Evolutionary conservation across 2,329 filamentous ascomycete genomes (phyloP).

Genomic region (Blastomyces emzantsi): DNA sequence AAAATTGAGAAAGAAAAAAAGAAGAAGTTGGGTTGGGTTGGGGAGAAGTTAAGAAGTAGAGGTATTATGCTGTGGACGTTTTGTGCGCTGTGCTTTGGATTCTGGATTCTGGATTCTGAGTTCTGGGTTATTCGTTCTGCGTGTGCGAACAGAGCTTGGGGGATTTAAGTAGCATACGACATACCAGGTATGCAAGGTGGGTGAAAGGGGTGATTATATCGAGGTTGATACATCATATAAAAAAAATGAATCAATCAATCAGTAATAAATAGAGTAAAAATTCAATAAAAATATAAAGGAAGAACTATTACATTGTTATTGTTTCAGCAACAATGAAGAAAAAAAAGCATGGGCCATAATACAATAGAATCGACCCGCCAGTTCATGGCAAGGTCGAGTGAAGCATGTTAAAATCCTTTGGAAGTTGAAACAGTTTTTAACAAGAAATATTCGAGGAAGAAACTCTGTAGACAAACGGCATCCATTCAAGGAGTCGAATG

Average conservation of each 20-base stretch:
- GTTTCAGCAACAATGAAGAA: background rate
- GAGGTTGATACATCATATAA: background rate
- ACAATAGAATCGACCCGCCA: background rate
- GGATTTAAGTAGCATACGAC: background rate
- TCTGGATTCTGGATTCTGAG: too few species aligned
- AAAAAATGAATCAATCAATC: background rate
- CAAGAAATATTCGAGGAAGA: background rate
- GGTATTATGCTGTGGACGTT: too few species aligned
- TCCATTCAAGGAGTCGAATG: background rate
- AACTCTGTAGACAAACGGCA: background rate
- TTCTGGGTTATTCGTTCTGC: background rate
- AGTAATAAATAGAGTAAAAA: background rate
- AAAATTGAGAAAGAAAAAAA: background rate
- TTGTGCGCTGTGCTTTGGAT: too few species aligned
- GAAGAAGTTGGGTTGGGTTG: too few species aligned
- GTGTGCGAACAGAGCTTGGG: background rate
- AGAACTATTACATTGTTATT: background rate
- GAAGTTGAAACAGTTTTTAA: slow-evolving; percentile 1
- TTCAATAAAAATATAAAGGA: background rate
- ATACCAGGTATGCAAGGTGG: background rate
- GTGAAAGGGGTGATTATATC: background rate
- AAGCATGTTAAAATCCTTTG: background rate
- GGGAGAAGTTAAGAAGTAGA: too few species aligned
- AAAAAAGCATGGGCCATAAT: background rate
- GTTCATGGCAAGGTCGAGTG: background rate